These are phyloP conservation scores for Penicillium rolfsii DNA, from an alignment of 2,329 filamentous ascomycete genomes.

Conservation along the genomic window DNA sequence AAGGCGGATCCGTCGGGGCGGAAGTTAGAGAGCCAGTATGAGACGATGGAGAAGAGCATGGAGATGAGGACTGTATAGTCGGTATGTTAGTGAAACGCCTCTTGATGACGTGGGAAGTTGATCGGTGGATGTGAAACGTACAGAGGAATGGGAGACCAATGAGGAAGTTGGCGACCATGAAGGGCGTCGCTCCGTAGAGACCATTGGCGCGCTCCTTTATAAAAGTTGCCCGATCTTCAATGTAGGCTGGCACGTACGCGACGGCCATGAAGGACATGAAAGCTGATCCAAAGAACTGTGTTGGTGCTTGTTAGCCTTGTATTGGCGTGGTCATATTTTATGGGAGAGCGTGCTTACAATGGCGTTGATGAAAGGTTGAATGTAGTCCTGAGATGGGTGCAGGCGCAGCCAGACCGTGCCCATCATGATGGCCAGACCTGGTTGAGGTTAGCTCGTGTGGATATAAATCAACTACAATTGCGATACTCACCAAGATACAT, in stretches of 20 bases:
- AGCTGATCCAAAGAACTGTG: slow-evolving; percentile 67
- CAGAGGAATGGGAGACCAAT: slow-evolving; percentile 79
- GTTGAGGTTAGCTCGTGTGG: not conserved
- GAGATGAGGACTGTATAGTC: slow-evolving; percentile 65
- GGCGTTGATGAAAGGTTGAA: slow-evolving; percentile 80
- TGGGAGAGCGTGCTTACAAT: slow-evolving; percentile 53
- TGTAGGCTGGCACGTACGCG: slow-evolving; percentile 80
- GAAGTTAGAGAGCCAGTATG: slow-evolving; percentile 82
- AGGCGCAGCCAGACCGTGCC: slow-evolving; percentile 84
- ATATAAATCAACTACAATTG: slow-evolving; percentile 9
- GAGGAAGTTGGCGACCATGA: slow-evolving; percentile 78
- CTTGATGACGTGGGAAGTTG: not conserved
- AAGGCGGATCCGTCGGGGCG: slow-evolving; percentile 67
- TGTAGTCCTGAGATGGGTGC: slow-evolving; percentile 67
- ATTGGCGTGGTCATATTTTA: not conserved
- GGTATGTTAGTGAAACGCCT: slow-evolving; percentile 11
- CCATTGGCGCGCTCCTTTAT: slow-evolving; percentile 81
- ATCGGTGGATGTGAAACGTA: slow-evolving; percentile 34
- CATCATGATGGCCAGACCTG: slow-evolving; percentile 79
- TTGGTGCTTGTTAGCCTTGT: not conserved
- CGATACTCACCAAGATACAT: slow-evolving; percentile 71
- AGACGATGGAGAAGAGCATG: slow-evolving; percentile 72
- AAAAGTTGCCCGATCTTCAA: slow-evolving; percentile 75
- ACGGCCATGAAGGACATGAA: slow-evolving; percentile 84
- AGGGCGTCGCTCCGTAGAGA: slow-evolving; percentile 72